Evolutionary conservation across 2,329 filamentous ascomycete species (phyloP).

Genomic region (Aureobasidium sp.): DNA sequence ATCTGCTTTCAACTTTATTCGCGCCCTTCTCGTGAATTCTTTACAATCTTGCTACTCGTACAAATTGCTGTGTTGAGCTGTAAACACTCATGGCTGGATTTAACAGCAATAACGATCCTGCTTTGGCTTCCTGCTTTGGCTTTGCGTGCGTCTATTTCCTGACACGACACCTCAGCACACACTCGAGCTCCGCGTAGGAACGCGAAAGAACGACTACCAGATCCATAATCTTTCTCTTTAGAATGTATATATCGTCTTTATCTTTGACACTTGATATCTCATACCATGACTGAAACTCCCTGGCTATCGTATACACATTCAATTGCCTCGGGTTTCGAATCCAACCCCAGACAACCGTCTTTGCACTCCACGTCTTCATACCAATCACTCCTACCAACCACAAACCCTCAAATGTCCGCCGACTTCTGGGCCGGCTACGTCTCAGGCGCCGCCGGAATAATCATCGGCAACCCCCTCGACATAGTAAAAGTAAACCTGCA

Average conservation of each 20-base stretch:
- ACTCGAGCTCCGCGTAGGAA: not conserved
- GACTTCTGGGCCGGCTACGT: conserved; percentile 94
- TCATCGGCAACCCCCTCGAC: conserved; percentile 76
- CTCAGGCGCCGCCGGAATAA: conserved; percentile 76
- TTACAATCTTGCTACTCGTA: not conserved
- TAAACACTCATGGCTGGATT: not conserved
- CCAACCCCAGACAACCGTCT: conserved; percentile 1
- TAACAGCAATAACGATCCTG: not conserved
- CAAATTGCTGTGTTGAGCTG: not conserved
- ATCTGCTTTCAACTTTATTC: not conserved
- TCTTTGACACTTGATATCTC: not conserved
- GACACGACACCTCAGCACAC: not conserved
- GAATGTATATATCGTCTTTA: not conserved
- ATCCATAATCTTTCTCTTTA: not conserved
- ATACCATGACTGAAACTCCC: no score
- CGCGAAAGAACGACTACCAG: not conserved
- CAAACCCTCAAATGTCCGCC: conserved; percentile 56
- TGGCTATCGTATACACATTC: not conserved
- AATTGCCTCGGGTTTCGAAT: not conserved
- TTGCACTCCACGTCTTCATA: not conserved
- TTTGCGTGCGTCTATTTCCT: not conserved
- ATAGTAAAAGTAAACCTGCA: conserved; percentile 72
- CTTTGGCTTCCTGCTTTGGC: not conserved
- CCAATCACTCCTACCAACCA: not conserved
- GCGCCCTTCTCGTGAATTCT: no score